Evolutionary conservation across 495 filamentous ascomycete species (phyloP), one percentile per base, ranked within the genome.

Genomic region (Penicillium coprophilum): DNA sequence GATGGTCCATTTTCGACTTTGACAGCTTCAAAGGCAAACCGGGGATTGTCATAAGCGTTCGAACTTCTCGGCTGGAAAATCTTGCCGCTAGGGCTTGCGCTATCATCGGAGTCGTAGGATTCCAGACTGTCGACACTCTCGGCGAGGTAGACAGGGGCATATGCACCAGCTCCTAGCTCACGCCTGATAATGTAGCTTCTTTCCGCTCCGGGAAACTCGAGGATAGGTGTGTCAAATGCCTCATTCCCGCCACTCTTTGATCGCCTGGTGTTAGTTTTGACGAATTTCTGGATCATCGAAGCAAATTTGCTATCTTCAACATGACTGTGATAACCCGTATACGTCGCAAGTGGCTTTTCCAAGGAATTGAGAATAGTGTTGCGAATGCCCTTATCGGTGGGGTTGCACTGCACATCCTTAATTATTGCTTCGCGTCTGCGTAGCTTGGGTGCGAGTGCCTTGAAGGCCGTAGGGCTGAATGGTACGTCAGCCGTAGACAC

Each of bases 121-220:
- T 75, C 62, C 2, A 78, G 71, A 23, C 80, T 78, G 4, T 79
- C 75, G n/a, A 77, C 68, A 62, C 87, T 92, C 64, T 96, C 87
- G 11, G 89, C 86, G 2, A 97, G 80, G 69, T 97, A 97, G 7
- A 98, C 95, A 0, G 94, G 92, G 7, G 92, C 94, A 71, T 91
- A 97, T 3, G 95, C 93, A 23, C 94, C 94, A 19, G 90, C 87
- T 9, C 94, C 94, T 8, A 98, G 84, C 64, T 96, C 91, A n/a
- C 87, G 84, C 58, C 86, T 88, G 54, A 98, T 72, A 9, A 86
- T 86, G 71, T 96, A 97, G 56, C 65, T 77, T 53, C 77, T 72
- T 27, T 72, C 71, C 8, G 76, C 71, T 6, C 80, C 74, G 0
- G 84, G 80, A 54, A 97, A 89, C 40, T 84, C 73, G 15, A 98